Conservation (phyloP, 2,329 filamentous ascomycete species). For the Sporothrix globosa region DNA sequence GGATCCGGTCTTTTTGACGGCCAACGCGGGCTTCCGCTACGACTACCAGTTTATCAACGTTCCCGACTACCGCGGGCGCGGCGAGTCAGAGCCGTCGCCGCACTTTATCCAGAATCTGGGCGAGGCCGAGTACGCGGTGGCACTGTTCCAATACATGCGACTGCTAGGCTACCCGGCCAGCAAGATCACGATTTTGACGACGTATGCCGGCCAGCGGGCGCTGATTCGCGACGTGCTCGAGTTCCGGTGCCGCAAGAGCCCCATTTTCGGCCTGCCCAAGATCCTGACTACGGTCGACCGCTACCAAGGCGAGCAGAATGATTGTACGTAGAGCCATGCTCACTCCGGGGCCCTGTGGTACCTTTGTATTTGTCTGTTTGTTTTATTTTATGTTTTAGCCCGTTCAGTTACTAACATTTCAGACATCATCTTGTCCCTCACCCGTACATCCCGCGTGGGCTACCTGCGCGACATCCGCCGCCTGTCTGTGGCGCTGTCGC, state of each 20-base stretch:
- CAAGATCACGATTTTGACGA: slow-evolving; percentile 86
- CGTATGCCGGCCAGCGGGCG: slow-evolving; percentile 89
- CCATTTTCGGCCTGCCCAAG: slow-evolving; percentile 85
- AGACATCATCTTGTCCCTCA: slow-evolving; percentile 94
- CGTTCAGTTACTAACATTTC: not conserved
- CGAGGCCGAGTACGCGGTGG: slow-evolving; percentile 95
- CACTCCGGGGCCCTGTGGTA: not conserved
- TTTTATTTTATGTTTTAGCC: not conserved
- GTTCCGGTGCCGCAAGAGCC: slow-evolving; percentile 80
- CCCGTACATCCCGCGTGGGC: slow-evolving; percentile 83
- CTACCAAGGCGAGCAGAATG: slow-evolving; percentile 98
- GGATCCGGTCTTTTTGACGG: slow-evolving; percentile 70
- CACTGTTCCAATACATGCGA: slow-evolving; percentile 96
- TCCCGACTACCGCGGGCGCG: slow-evolving; percentile 84
- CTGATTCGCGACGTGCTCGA: slow-evolving; percentile 83
- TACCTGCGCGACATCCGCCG: slow-evolving; percentile 93
- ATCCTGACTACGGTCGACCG: slow-evolving; percentile 96
- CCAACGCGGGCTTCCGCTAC: slow-evolving; percentile 89
- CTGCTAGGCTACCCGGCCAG: slow-evolving; percentile 85
- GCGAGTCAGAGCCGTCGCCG: slow-evolving; percentile 85
- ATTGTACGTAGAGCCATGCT: slow-evolving; percentile 65
- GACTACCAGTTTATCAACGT: slow-evolving; percentile 98
- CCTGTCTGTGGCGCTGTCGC: slow-evolving; percentile 90
- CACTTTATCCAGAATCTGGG: slow-evolving; percentile 97
- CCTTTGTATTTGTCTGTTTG: not conserved